A percentile compares a stretch with the other conserved stretches of the same genome.
These are phyloP conservation scores for Vanrija sp. DNA, from an alignment of 1,284 basidiomycete species.

Conservation along the genomic window DNA sequence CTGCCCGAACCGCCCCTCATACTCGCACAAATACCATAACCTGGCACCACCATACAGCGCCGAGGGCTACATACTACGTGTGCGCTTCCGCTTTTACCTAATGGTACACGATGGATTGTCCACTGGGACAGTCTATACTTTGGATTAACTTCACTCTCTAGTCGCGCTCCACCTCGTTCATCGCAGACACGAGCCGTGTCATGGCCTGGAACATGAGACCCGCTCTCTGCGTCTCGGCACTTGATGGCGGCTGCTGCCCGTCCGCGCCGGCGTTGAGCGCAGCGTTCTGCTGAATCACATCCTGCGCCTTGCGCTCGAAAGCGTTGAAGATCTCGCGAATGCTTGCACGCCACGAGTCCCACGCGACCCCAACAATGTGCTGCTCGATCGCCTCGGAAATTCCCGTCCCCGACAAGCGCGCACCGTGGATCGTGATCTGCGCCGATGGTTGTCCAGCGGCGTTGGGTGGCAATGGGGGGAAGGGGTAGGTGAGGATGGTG, in stretches of 20 bases:
- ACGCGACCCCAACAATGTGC: conserved; percentile 48
- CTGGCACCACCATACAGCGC: no score
- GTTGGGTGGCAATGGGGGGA: conserved; percentile 35
- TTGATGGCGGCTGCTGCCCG: conserved; percentile 13
- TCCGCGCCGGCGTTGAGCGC: conserved; percentile 9
- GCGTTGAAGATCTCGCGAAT: conserved; percentile 44
- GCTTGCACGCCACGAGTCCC: conserved; percentile 48
- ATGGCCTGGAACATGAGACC: conserved; percentile 48
- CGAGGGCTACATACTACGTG: no score
- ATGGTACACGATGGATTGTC: no score
- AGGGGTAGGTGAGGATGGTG: conserved; percentile 45
- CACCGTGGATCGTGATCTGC: conserved; percentile 45
- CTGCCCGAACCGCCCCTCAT: no score
- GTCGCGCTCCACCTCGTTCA: conserved; percentile 46
- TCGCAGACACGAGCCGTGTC: conserved; percentile 44
- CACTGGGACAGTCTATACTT: neutral
- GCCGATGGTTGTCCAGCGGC: conserved; percentile 35
- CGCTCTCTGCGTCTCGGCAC: conserved; percentile 44
- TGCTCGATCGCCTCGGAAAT: conserved; percentile 47
- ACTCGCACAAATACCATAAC: no score
- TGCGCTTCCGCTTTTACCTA: no score
- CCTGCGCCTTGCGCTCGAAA: conserved; percentile 44
- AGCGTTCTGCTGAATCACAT: conserved; percentile 38
- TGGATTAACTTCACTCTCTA: conserved; percentile 6
- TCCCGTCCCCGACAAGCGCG: conserved; percentile 42